phyloP scores from a whole-genome alignment of 306 rosid genomes.

The Sicyos baderoa region DNA sequence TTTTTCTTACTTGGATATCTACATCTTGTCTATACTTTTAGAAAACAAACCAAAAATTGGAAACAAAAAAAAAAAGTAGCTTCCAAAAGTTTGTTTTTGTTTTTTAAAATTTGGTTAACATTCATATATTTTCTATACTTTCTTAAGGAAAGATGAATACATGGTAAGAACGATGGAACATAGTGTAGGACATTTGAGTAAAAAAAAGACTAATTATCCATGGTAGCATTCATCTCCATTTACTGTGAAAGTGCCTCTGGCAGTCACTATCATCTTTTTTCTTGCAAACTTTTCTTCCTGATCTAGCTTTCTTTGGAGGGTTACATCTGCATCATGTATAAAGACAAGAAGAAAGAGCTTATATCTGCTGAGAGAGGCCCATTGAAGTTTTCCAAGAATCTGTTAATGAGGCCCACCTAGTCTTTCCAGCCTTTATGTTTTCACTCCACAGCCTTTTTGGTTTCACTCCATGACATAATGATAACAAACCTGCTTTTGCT shows the following conservation, averaged over 20 bases:
- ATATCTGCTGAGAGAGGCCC: neutral
- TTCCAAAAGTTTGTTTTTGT: too few species aligned
- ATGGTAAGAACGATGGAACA: too few species aligned
- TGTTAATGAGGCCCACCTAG: neutral
- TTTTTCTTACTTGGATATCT: too few species aligned
- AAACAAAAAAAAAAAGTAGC: too few species aligned
- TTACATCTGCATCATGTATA: neutral
- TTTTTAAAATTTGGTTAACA: too few species aligned
- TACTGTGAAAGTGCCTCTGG: neutral
- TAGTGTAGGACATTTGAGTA: too few species aligned
- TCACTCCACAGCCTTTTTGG: neutral
- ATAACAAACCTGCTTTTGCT: neutral
- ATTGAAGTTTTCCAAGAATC: slow-evolving; percentile 2
- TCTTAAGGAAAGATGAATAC: too few species aligned
- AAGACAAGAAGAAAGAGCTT: neutral
- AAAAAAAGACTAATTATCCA: too few species aligned
- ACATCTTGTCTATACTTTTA: too few species aligned
- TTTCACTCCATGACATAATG: neutral
- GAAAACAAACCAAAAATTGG: too few species aligned
- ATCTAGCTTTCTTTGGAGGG: neutral
- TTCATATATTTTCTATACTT: too few species aligned
- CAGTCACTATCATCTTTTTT: neutral
- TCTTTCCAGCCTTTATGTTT: neutral
- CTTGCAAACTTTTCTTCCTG: neutral
- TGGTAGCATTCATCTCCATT: neutral